phyloP scores from a whole-genome alignment of 306 rosid genomes.

The Biancaea sappan region DNA sequence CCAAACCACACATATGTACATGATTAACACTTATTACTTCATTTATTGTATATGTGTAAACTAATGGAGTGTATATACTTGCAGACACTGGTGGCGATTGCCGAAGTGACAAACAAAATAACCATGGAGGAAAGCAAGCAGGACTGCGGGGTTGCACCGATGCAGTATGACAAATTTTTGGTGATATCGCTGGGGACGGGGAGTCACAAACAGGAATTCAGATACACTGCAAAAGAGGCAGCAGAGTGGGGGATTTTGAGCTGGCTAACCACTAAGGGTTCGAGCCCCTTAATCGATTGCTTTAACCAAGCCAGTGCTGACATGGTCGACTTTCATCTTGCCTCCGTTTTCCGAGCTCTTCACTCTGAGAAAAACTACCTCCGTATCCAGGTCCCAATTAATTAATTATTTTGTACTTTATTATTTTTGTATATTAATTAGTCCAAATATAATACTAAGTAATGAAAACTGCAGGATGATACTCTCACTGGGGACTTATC shows the following conservation, averaged over 20 bases:
- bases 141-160: constrained; percentile 34
- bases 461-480: constrained; percentile 55
- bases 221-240: constrained; percentile 46
- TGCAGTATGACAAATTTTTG: constrained; percentile 45
- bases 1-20: no score
- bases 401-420: no score
- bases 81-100: constrained; percentile 57
- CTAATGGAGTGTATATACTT: background rate
- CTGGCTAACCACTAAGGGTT: constrained; percentile 52
- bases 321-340: constrained; percentile 58
- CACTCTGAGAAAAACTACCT: constrained; percentile 48
- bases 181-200: constrained; percentile 71
- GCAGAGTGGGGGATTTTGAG: constrained; percentile 62
- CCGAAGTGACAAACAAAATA: constrained; percentile 53
- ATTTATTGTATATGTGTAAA: no score
- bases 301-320: constrained; percentile 51
- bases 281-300: constrained; percentile 51
- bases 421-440: no score
- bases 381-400: constrained; percentile 72
- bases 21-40: no score
- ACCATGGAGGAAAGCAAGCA: background rate
- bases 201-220: constrained; percentile 43
- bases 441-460: no score
- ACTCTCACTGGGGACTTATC: constrained; percentile 38
- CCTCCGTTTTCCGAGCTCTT: constrained; percentile 49